Evolutionary conservation across 164 flowering plant species (phyloP).

Genomic region (Euptelea pleiosperma): DNA sequence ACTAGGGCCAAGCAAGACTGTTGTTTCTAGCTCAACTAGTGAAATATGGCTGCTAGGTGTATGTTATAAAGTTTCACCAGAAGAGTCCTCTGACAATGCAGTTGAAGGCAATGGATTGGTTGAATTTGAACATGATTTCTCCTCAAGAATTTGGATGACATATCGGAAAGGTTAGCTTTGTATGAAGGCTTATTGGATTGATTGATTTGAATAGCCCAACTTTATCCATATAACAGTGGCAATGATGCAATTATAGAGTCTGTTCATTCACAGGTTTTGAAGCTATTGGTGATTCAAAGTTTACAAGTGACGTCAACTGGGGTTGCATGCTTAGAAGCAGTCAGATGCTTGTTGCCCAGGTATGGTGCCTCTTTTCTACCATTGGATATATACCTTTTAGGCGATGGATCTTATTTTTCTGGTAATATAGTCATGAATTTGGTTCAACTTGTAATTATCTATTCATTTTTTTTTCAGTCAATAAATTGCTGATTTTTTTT

Average conservation of each 20-base stretch:
- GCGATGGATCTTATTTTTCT: not conserved
- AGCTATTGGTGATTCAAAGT: slow-evolving; percentile 71
- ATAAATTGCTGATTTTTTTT: not conserved
- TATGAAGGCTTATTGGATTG: not conserved
- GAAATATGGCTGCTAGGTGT: slow-evolving; percentile 93
- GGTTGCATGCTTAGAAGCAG: slow-evolving; percentile 99
- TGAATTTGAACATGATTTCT: slow-evolving; percentile 72
- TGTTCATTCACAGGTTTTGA: slow-evolving; percentile 51
- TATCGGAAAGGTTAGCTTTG: slow-evolving; percentile 77
- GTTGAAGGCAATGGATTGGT: slow-evolving; percentile 36
- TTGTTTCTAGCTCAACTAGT: slow-evolving; percentile 48
- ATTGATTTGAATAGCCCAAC: not conserved
- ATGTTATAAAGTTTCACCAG: slow-evolving; percentile 51
- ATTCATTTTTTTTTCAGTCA: not conserved
- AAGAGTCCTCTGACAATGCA: slow-evolving; percentile 37
- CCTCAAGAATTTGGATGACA: slow-evolving; percentile 73
- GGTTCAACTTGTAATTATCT: not conserved
- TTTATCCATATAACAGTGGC: not conserved
- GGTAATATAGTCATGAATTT: not conserved
- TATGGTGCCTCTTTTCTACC: slow-evolving; percentile 15
- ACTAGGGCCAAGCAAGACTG: slow-evolving; percentile 51
- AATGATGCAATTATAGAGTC: not conserved
- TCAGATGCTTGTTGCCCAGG: slow-evolving; percentile 99
- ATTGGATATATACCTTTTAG: not conserved
- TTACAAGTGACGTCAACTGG: slow-evolving; percentile 80